Evolutionary conservation across 2,329 filamentous ascomycete genomes (phyloP).

Genomic region (Diaporthe sp.): DNA sequence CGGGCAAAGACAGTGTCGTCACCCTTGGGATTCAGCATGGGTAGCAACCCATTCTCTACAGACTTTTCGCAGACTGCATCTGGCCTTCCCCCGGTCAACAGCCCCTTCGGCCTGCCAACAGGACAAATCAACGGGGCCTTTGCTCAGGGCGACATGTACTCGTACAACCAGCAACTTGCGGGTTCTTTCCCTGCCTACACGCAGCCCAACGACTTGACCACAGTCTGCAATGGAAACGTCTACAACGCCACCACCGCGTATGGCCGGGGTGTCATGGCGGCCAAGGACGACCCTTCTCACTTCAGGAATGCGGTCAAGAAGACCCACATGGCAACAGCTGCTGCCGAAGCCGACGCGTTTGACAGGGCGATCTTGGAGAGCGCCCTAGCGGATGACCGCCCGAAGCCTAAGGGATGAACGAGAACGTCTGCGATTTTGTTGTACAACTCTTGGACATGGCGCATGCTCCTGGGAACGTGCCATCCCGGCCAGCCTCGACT

Average conservation of each 20-base stretch:
- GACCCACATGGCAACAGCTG: constrained; percentile 31
- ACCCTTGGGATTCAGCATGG: constrained; percentile 21
- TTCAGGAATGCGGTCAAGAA: constrained; percentile 38
- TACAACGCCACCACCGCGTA: constrained; percentile 39
- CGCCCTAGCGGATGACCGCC: constrained; percentile 34
- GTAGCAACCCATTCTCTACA: constrained; percentile 40
- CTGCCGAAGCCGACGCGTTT: constrained; percentile 38
- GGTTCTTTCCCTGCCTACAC: constrained; percentile 21
- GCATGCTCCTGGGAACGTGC: not conserved
- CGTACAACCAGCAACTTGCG: constrained; percentile 22
- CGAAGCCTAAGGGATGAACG: constrained; percentile 31
- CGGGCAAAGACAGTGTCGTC: constrained; percentile 13
- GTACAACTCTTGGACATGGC: constrained; percentile 2
- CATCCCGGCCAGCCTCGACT: constrained; percentile 1
- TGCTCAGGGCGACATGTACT: constrained; percentile 23
- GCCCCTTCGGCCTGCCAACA: constrained; percentile 43
- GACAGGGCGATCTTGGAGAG: constrained; percentile 38
- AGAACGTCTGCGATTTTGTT: not conserved
- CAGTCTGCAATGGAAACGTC: constrained; percentile 35
- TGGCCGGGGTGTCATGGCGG: constrained; percentile 33
- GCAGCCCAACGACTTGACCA: constrained; percentile 21
- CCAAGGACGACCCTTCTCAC: constrained; percentile 39
- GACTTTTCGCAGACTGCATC: constrained; percentile 42
- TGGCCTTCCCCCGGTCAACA: constrained; percentile 46
- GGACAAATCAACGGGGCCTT: constrained; percentile 21